Percentiles rank a stretch among this genome's conserved stretches.
phyloP scores from a whole-genome alignment of 192 early-diverging fungal genomes.

The Entrophospora sp. region DNA sequence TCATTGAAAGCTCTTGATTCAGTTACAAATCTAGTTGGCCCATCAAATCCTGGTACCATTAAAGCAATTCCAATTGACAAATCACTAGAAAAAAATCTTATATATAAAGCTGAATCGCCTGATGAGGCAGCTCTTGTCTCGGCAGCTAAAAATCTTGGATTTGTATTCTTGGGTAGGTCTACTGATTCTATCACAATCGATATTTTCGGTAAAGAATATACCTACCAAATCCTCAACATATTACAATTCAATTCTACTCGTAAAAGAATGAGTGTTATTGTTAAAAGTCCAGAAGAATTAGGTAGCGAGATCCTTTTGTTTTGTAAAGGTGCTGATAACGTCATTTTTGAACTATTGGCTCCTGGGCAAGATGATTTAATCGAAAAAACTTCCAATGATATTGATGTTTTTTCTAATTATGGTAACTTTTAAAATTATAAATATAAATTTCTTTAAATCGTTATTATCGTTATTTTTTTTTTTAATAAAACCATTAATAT shows the following conservation, averaged over 20 bases:
- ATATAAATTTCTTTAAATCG: not conserved
- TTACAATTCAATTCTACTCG: constrained; percentile 93
- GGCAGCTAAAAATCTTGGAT: constrained; percentile 72
- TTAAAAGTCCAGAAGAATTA: constrained; percentile 59
- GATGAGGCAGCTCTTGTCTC: constrained; percentile 75
- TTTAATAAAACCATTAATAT: no score
- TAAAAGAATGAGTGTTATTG: constrained; percentile 88
- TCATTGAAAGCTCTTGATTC: no score
- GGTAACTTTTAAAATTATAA: no score
- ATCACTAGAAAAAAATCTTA: no score
- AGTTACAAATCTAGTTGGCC: no score
- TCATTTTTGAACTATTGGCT: constrained; percentile 77
- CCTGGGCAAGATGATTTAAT: constrained; percentile 37
- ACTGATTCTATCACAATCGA: constrained; percentile 44
- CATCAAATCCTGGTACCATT: no score
- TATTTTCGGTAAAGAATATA: constrained; percentile 49
- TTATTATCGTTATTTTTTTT: not conserved
- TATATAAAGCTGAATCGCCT: constrained; percentile 67
- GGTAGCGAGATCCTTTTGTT: constrained; percentile 80
- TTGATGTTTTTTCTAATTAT: constrained; percentile 67
- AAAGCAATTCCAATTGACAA: no score
- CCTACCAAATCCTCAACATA: constrained; percentile 78
- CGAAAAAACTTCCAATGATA: constrained; percentile 52
- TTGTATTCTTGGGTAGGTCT: constrained; percentile 49
- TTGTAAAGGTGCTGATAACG: constrained; percentile 94